Evolutionary conservation across 1,284 basidiomycete genomes (phyloP).

Genomic region (Pyrrhoderma lamaoense): DNA sequence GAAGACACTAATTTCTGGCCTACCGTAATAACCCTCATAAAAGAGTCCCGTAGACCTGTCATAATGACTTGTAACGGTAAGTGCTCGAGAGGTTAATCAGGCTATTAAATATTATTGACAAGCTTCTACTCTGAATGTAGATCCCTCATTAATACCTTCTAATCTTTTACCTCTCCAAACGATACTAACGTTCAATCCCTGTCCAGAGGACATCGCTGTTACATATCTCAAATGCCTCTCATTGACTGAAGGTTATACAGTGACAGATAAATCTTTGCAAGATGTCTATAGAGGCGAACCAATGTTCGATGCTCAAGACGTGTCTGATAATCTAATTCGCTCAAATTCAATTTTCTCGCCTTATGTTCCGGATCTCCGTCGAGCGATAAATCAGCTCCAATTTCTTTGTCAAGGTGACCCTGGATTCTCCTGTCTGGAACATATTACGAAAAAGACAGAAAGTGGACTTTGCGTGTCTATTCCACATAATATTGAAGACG

Average conservation of each 20-base stretch:
- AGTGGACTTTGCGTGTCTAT: too few species aligned
- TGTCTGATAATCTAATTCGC: conserved; percentile 5
- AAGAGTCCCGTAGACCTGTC: conserved; percentile 76
- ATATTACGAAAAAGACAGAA: not conserved
- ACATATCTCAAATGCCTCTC: conserved; percentile 71
- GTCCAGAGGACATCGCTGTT: conserved; percentile 48
- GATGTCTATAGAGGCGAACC: not conserved
- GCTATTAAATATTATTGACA: too few species aligned
- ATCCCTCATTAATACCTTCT: conserved; percentile 63
- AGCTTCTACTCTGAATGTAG: conserved; percentile 41
- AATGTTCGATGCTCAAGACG: not conserved
- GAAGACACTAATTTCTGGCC: conserved; percentile 93
- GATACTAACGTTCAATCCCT: conserved; percentile 60
- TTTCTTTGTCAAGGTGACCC: conserved; percentile 14
- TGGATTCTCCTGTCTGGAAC: not conserved
- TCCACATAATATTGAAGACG: not conserved
- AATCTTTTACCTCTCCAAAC: conserved; percentile 72
- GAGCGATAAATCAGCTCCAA: conserved; percentile 15
- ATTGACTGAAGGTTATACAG: conserved; percentile 43
- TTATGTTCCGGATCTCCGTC: conserved; percentile 15
- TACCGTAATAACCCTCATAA: conserved; percentile 72
- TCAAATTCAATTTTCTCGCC: not conserved
- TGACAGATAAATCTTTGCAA: conserved; percentile 1
- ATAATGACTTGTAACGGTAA: conserved; percentile 90
- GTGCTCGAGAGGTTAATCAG: too few species aligned